Evolutionary conservation across 1,284 basidiomycete genomes (phyloP).

Genomic region (Apiotrichum brassicae): DNA sequence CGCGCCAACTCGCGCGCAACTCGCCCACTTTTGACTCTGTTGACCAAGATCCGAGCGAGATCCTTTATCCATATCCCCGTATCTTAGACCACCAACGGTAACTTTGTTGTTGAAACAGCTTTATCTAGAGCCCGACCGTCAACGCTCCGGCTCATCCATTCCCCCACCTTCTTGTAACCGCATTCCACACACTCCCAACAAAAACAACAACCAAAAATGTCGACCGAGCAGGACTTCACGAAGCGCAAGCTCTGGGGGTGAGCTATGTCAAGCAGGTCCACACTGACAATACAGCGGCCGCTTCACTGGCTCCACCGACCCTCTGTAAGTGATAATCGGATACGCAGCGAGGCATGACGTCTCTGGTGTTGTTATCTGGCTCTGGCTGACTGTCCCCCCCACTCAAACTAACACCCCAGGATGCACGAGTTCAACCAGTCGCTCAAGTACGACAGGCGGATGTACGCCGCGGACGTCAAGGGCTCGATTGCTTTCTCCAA

Average conservation of each 20-base stretch:
- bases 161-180: too few species aligned
- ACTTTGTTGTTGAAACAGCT: too few species aligned
- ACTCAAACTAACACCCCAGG: conserved; percentile 48
- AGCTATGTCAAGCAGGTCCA: conserved; percentile 8
- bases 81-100: too few species aligned
- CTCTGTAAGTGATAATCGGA: conserved; percentile 55
- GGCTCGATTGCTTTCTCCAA: conserved; percentile 96
- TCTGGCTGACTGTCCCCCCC: too few species aligned
- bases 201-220: conserved; percentile 14
- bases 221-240: conserved; percentile 37
- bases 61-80: too few species aligned
- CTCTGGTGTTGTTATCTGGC: too few species aligned
- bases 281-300: conserved; percentile 16
- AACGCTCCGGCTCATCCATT: too few species aligned
- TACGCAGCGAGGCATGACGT: background rate
- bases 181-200: background rate
- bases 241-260: conserved; percentile 47
- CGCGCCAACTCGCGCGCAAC: too few species aligned
- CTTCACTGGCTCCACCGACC: conserved; percentile 51
- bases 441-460: conserved; percentile 85
- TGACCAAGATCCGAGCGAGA: too few species aligned
- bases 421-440: conserved; percentile 97
- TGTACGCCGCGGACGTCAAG: conserved; percentile 84
- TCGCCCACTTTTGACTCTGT: too few species aligned
- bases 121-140: too few species aligned